Evolutionary conservation across 768 basidiomycete species (phyloP), one percentile per base, ranked within the genome.

Genomic region (Suillus discolor): DNA sequence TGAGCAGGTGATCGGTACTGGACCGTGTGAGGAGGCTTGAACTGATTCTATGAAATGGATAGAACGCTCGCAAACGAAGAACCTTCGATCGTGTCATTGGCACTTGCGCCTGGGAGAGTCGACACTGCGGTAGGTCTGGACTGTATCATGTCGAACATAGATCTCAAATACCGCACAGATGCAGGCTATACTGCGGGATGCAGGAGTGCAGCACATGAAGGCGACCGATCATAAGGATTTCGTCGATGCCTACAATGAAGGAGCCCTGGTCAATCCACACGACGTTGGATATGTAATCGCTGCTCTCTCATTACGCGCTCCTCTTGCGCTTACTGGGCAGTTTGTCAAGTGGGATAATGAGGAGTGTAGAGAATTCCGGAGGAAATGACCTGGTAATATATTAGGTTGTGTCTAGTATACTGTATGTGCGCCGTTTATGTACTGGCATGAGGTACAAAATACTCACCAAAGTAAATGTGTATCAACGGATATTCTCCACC

Each of bases 11-110:
- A 47, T 15, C 31, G 18, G 38, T 34, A 66, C 68, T 36, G n/a
- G 57, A 64, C 57, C 12, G 47, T 59, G 31, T 36, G 23, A 18
- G 28, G 23, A 41, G n/a, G 38, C 20, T 12, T 55, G 15, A 42
- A 63, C 74, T 68, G 20, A 38, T 54, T 15, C 54, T 49, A 62
- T 41, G 61, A 57, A 36, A 36, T 57, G 39, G n/a, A 31, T 59
- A 94, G 95, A 76, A 97, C 94, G 0, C 79, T 97, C 23, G 92
- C 89, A 20, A 85, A 85, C 70, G 96, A 97, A 74, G 95, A 97
- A 75, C 86, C 87, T n/a, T 80, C 82, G 41, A 79, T 97, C 44
- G 82, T 84, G 9, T 87, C 88, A 4, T 83, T 96, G 39, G 91
- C 96, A 18, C 70, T 97, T 3, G 86, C 95, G 4, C 96, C 96